A percentile compares a stretch with the other conserved stretches of the same genome.
Evolutionary conservation across 768 basidiomycete species (phyloP).

Genomic region (Lentinula raphanica): DNA sequence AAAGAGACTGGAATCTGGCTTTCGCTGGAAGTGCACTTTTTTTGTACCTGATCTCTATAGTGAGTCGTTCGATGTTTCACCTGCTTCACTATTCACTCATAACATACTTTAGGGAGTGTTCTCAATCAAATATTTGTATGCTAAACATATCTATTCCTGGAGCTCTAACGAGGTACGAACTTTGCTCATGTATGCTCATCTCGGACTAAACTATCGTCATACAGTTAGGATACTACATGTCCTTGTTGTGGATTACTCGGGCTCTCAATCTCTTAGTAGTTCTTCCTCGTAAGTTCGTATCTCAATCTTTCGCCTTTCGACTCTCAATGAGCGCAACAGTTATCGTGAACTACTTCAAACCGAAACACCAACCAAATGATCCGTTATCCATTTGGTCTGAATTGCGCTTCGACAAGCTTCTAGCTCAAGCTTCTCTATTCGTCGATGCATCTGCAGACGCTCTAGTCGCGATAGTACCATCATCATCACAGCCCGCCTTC

Average conservation of each 20-base stretch:
- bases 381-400: slow-evolving; percentile 44
- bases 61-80: slow-evolving; percentile 28
- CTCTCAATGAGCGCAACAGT: slow-evolving; percentile 29
- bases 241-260: slow-evolving; percentile 57
- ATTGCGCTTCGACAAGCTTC: slow-evolving; percentile 62
- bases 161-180: slow-evolving; percentile 45
- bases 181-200: background rate
- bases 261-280: slow-evolving; percentile 63
- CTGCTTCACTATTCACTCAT: background rate
- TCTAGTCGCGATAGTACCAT: slow-evolving; percentile 49
- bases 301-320: background rate
- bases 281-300: slow-evolving; percentile 52
- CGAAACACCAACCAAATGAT: slow-evolving; percentile 29
- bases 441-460: slow-evolving; percentile 62
- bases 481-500: slow-evolving; percentile 49
- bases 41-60: slow-evolving; percentile 57
- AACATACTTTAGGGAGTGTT: slow-evolving; percentile 50
- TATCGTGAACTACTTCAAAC: slow-evolving; percentile 58
- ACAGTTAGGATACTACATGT: slow-evolving; percentile 72
- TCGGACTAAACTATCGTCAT: background rate
- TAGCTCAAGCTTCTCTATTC: slow-evolving; percentile 60
- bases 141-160: slow-evolving; percentile 69
- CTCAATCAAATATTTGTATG: slow-evolving; percentile 75
- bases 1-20: slow-evolving; percentile 72
- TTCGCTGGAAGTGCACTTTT: slow-evolving; percentile 62